Evolutionary conservation across 495 filamentous ascomycete genomes (phyloP).

Genomic region (Cercophora newfieldiana): DNA sequence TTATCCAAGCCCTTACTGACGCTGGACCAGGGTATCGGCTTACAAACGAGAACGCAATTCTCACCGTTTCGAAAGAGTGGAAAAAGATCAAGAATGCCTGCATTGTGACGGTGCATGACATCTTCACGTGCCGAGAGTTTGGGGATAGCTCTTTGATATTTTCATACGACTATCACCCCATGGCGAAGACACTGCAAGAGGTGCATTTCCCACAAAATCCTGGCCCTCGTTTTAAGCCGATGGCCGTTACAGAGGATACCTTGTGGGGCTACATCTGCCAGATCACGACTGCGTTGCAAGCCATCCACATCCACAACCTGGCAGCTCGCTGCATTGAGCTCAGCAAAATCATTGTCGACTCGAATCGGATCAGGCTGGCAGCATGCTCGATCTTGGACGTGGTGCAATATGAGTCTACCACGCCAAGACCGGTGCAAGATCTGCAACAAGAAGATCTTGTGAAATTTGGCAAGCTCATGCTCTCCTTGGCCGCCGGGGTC

Average conservation of each 20-base stretch:
- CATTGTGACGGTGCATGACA: conserved; percentile 85
- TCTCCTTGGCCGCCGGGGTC: conserved; percentile 71
- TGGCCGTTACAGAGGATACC: conserved; percentile 69
- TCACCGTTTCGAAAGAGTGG: conserved; percentile 80
- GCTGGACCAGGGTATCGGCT: conserved; percentile 53
- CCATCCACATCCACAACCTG: conserved; percentile 76
- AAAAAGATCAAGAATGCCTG: conserved; percentile 79
- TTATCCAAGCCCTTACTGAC: background rate
- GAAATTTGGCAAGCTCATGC: conserved; percentile 79
- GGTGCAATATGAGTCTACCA: conserved; percentile 67
- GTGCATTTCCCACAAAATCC: conserved; percentile 67
- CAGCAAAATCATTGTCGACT: conserved; percentile 78
- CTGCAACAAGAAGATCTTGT: conserved; percentile 86
- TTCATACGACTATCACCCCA: conserved; percentile 88
- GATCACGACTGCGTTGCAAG: conserved; percentile 82
- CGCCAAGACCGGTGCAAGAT: conserved; percentile 59
- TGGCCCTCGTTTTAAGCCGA: conserved; percentile 42
- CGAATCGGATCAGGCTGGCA: conserved; percentile 83
- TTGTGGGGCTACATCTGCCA: conserved; percentile 94
- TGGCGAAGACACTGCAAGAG: conserved; percentile 86
- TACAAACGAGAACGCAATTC: conserved; percentile 85
- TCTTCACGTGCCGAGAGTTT: conserved; percentile 89
- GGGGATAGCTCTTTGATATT: conserved; percentile 94
- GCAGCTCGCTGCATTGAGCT: conserved; percentile 81
- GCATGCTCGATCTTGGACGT: conserved; percentile 88